Evolutionary conservation across 2,329 filamentous ascomycete genomes (phyloP), one percentile per base, ranked within the genome.

Genomic region (Aspergillus aculeatus): DNA sequence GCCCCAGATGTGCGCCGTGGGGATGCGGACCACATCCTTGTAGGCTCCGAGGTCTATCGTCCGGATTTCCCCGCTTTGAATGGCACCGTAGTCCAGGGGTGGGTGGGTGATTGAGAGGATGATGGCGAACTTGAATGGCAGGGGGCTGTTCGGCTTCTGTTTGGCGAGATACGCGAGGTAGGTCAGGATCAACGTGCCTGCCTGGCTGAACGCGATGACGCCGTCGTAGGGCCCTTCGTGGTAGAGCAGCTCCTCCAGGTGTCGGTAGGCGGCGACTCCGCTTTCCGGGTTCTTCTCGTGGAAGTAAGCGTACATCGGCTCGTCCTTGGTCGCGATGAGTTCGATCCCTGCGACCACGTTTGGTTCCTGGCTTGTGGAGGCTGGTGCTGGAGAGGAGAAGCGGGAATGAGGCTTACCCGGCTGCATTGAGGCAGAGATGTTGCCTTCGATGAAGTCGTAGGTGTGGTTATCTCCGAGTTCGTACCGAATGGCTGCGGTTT

Each of bases 171-270:
- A 35, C 14, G 38, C 49, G 31, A 57, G 56, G 49, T 57, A 57
- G 4, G 57, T 58, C 2, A 64, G 56, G 2, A 66, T 64, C 26
- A 72, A 60, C 0, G 67, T 64, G 9, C 61, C 69, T 6, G 68
- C 69, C 23, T 69, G 58, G 35, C 65, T 68, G 54, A 72, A 72
- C 5, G 67, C 70, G 12, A 72, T 62, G 10, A 72, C 59, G 11
- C 66, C 70, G 24, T 72, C 70, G 26, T 68, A 72, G 1, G 70
- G 70, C 0, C 67, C 70, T n/a, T 71, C 64, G 16, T 64, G 61
- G 7, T 64, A 47, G 24, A 72, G 58, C 50, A 65, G 60, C 0
- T 60, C 38, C 23, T 64, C 57, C 14, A 69, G 56, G 38, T 64
- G 31, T 5, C 23, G 11, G 31, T 35, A 56, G 24, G 55, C 57